Conservation (phyloP, 1,284 basidiomycete species). For the Ceratobasidium theobromae region DNA sequence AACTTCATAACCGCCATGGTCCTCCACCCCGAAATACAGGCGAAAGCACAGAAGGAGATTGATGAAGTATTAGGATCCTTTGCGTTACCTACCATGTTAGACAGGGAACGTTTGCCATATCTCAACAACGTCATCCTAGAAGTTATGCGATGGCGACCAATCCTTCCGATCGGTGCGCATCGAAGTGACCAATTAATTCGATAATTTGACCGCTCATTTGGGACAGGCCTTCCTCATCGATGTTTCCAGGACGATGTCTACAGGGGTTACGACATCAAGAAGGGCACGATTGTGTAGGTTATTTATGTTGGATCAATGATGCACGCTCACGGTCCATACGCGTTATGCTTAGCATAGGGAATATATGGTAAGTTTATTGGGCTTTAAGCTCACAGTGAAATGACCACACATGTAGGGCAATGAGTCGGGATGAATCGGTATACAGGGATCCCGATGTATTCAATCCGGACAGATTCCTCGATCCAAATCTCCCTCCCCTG, state of each 20-base stretch:
- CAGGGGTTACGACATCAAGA: background rate
- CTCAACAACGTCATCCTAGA: constrained; percentile 35
- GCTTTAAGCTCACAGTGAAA: background rate
- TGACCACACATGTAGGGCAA: background rate
- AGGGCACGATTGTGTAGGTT: background rate
- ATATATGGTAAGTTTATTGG: constrained; percentile 24
- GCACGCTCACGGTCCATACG: background rate
- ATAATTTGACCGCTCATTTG: background rate
- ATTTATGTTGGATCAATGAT: background rate
- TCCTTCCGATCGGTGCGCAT: constrained; percentile 6
- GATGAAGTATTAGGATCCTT: constrained; percentile 44
- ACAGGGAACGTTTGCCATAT: constrained; percentile 45
- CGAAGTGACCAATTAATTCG: background rate
- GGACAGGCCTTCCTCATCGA: background rate
- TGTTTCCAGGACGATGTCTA: background rate
- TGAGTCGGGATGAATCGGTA: background rate
- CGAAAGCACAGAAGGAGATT: constrained; percentile 45
- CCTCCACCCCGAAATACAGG: constrained; percentile 41
- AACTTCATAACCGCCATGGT: constrained; percentile 41
- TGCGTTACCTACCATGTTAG: constrained; percentile 44
- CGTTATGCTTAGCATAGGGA: constrained; percentile 2
- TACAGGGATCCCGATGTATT: constrained; percentile 8
- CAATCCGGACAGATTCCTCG: constrained; percentile 17
- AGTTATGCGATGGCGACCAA: constrained; percentile 13
- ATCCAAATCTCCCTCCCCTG: background rate